Base-by-base conservation (phyloP, 805 yeast species). In the Blastobotrys chiropterorum region DNA sequence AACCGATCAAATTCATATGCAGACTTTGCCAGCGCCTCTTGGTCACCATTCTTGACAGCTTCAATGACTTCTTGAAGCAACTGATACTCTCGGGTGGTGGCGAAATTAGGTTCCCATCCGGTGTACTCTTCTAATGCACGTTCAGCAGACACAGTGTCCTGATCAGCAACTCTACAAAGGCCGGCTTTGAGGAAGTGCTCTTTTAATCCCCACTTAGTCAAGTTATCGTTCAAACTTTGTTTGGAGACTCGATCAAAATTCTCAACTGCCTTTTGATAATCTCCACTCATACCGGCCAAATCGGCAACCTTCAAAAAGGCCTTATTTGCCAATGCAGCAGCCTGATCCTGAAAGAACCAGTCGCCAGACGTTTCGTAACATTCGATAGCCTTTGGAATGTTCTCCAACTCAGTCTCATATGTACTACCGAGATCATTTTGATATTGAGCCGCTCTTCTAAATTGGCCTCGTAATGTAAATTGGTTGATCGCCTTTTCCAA, bases 341-440 rank as follows among this genome's bases (percentile, higher is more conserved):
- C 97, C 53, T 89, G 90, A 69, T 94, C 99, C 56, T 92, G 88
- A 51, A 81, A 79, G 65, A 85, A 90, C 90, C 97, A 94, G 63
- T 94, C 98, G 41, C 96, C 97, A 8, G 99, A 97, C 61, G 85
- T 86, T 64, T 90, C 95, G 65, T 85, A 92, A 26, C 90, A 80
- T 50, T 75, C 75, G 49, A 85, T 77, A 3, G 99, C 97, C 59
- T 79, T 79, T 20, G 75, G 72, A 31, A 72, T 68, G 62, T 90
- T 92, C 47, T 77, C 77, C 17, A 88, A 71, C 47, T 85, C 86
- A 45, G 78, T 78, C 69, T 92, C 98, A 64, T 86, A 88, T 45
- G 92, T 68, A 59, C 82, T 90, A 8, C 90, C 99, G 63, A 94
- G 75, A 66, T 94, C 99, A 74, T 85, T 81, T 65, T 90, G 85